These are phyloP conservation scores for Ceratocystis lukuohia DNA, from an alignment of 2,329 filamentous ascomycete genomes.

Conservation along the genomic window DNA sequence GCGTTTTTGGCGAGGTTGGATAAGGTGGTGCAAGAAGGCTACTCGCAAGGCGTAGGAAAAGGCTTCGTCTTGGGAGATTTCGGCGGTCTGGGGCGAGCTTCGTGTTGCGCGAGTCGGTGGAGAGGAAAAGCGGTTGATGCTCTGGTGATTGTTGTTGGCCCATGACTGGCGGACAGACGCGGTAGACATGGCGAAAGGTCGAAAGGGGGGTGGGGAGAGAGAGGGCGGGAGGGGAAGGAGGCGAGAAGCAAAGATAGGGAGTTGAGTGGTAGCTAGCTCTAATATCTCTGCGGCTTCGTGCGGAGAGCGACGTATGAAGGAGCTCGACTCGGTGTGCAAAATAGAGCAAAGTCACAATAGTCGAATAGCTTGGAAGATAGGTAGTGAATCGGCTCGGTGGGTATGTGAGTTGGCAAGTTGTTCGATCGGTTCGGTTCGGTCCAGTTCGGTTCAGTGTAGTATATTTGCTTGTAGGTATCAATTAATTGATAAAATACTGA, in stretches of 20 bases:
- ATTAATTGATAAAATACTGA: background rate
- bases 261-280: background rate
- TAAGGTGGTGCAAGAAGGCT: conserved; percentile 82
- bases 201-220: too few species aligned
- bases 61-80: conserved; percentile 60
- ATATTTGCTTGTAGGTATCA: background rate
- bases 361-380: background rate
- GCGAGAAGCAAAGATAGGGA: background rate
- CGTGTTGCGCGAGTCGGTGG: conserved; percentile 20
- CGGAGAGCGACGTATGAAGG: background rate
- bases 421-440: background rate
- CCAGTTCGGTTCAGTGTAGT: too few species aligned
- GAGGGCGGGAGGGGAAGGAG: background rate
- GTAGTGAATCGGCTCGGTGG: background rate
- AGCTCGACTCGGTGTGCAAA: background rate
- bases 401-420: too few species aligned
- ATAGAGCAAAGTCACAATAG: background rate
- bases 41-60: conserved; percentile 83
- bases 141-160: conserved; percentile 16
- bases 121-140: conserved; percentile 20
- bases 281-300: background rate
- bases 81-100: conserved; percentile 25
- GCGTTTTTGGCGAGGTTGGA: conserved; percentile 79
- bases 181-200: conserved; percentile 17
- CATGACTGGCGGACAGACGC: conserved; percentile 17